Percentiles rank a stretch among this genome's conserved stretches.
Conservation (phyloP, 345 rosid species). For the Lepidium sativum region DNA sequence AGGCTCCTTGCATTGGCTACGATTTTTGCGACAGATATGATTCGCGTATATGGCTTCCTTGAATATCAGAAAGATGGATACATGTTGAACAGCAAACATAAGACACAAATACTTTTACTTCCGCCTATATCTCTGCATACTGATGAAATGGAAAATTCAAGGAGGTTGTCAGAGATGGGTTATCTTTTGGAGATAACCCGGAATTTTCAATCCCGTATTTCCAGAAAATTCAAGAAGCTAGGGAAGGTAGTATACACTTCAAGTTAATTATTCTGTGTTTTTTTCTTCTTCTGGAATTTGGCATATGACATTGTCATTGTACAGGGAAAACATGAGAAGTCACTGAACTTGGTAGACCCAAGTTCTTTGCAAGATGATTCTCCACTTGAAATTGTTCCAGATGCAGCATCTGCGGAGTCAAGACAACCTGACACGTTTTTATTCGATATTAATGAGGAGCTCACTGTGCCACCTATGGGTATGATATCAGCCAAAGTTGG, state of each 20-base stretch:
- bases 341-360: conserved; percentile 35
- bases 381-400: conserved; percentile 43
- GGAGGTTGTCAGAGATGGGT: conserved; percentile 69
- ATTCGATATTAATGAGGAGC: conserved; percentile 32
- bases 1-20: conserved; percentile 84
- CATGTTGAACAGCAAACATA: conserved; percentile 28
- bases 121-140: conserved; percentile 36
- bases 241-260: conserved; percentile 35
- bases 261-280: background rate
- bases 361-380: conserved; percentile 39
- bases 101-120: conserved; percentile 39
- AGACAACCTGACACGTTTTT: conserved; percentile 26
- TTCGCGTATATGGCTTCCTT: conserved; percentile 57
- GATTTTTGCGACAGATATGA: conserved; percentile 75
- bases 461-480: conserved; percentile 49
- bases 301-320: conserved; percentile 14
- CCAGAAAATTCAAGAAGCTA: conserved; percentile 58
- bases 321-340: conserved; percentile 48
- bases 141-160: conserved; percentile 35
- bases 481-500: conserved; percentile 30
- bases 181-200: conserved; percentile 78
- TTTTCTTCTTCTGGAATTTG: conserved; percentile 13
- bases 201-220: conserved; percentile 57
- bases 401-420: conserved; percentile 36
- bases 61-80: conserved; percentile 47